phyloP scores from a whole-genome alignment of 768 basidiomycete genomes.

The Rhizopogon vesiculosus region DNA sequence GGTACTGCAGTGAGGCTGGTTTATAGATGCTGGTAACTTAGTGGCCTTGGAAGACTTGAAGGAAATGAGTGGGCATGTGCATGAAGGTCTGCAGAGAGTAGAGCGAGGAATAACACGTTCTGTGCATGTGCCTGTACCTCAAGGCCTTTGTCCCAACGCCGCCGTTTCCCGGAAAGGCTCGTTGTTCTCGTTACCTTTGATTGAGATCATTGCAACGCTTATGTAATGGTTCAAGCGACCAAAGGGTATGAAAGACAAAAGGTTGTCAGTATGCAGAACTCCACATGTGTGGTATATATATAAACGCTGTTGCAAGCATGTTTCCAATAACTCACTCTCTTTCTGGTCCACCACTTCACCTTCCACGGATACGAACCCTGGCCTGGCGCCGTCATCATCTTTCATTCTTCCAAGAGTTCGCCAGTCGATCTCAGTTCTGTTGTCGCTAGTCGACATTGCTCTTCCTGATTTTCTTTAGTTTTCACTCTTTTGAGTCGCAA shows the following conservation, averaged over 20 bases:
- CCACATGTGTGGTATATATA: background rate
- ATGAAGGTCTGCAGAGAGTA: too few relatives aligned
- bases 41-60: too few relatives aligned
- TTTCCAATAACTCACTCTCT: background rate
- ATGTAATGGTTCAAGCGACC: background rate
- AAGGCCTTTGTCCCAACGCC: too few relatives aligned
- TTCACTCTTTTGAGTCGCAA: background rate
- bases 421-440: conserved; percentile 11
- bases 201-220: background rate
- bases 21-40: too few relatives aligned
- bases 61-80: too few relatives aligned
- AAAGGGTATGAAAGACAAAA: background rate
- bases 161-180: too few relatives aligned
- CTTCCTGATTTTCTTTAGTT: background rate
- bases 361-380: background rate
- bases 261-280: background rate
- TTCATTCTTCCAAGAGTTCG: conserved; percentile 8
- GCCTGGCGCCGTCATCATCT: conserved; percentile 17
- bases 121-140: too few relatives aligned
- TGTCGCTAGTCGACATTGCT: conserved; percentile 11
- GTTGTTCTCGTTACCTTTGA: too few relatives aligned
- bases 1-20: background rate
- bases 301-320: background rate
- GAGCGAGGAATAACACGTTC: too few relatives aligned
- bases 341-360: background rate